A percentile compares a stretch with the other conserved stretches of the same genome.
Evolutionary conservation across 352 stramenopile species (phyloP).

Genomic region (Phytophthora kernoviae): DNA sequence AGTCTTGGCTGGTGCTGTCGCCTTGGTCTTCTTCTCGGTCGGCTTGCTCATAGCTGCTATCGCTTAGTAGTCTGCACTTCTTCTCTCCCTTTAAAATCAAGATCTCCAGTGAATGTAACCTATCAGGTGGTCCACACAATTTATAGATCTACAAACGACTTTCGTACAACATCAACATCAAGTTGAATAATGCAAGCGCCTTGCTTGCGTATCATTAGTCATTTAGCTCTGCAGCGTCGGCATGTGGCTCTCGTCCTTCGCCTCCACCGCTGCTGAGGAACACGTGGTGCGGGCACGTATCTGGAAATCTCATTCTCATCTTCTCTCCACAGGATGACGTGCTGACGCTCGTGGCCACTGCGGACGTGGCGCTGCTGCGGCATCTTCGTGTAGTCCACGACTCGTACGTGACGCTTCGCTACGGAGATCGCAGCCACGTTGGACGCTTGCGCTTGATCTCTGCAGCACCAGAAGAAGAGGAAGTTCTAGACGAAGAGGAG

Average conservation of each 20-base stretch:
- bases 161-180: conserved; percentile 6
- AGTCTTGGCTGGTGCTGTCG: conserved; percentile 13
- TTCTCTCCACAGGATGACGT: conserved; percentile 16
- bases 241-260: conserved; percentile 73
- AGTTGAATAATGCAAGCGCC: conserved; percentile 10
- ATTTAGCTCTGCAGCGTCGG: not conserved
- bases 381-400: conserved; percentile 51
- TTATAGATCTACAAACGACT: not conserved
- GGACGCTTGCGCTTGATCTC: conserved; percentile 37
- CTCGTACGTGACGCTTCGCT: conserved; percentile 51
- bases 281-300: conserved; percentile 34
- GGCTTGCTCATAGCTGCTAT: conserved; percentile 43
- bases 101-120: not conserved
- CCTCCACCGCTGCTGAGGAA: conserved; percentile 12
- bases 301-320: conserved; percentile 25
- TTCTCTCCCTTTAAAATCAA: not conserved
- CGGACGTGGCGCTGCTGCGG: conserved; percentile 46
- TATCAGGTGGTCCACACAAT: conserved; percentile 7
- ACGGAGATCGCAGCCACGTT: conserved; percentile 32
- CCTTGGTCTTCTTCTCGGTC: conserved; percentile 36
- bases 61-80: not conserved
- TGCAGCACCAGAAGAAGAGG: conserved; percentile 7
- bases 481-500: not conserved
- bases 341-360: conserved; percentile 42
- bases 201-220: conserved; percentile 47